Percentiles rank a stretch among this genome's conserved stretches.
phyloP scores from a whole-genome alignment of 345 rosid species.

The Populus deltoides region DNA sequence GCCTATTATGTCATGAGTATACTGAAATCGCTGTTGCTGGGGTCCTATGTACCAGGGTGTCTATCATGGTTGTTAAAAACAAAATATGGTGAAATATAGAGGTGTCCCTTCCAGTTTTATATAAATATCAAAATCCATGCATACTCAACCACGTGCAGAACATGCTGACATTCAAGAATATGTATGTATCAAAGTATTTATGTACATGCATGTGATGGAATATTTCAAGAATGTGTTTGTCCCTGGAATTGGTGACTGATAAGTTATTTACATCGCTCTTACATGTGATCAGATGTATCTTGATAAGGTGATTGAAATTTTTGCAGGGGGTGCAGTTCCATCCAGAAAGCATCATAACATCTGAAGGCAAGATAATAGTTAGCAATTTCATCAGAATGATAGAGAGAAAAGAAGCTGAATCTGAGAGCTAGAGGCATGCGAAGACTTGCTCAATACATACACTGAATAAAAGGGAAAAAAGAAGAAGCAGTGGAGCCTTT shows the following conservation, averaged over 20 bases:
- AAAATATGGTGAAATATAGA: neutral
- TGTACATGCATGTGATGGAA: neutral
- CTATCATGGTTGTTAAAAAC: neutral
- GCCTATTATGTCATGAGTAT: neutral
- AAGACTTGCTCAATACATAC: neutral
- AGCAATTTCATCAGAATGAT: conserved; percentile 55
- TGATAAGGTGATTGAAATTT: neutral
- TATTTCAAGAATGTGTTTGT: neutral
- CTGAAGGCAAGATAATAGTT: conserved; percentile 71
- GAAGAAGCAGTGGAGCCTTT: neutral
- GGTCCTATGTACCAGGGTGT: neutral
- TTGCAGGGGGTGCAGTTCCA: conserved; percentile 94
- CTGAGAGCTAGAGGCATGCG: conserved; percentile 1
- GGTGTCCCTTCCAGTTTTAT: neutral
- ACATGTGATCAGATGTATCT: neutral
- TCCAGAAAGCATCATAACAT: conserved; percentile 92
- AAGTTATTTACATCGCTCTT: neutral
- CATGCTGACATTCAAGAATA: neutral
- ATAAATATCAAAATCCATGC: neutral
- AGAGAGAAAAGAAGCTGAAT: conserved; percentile 19
- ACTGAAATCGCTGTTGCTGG: neutral
- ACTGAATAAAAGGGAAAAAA: neutral
- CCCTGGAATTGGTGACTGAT: neutral
- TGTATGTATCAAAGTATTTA: no score
- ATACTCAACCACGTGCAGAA: neutral